Evolutionary conservation across 805 yeast genomes (phyloP), one percentile per base, ranked within the genome.

Genomic region (Yamadazyma akitaensis): DNA sequence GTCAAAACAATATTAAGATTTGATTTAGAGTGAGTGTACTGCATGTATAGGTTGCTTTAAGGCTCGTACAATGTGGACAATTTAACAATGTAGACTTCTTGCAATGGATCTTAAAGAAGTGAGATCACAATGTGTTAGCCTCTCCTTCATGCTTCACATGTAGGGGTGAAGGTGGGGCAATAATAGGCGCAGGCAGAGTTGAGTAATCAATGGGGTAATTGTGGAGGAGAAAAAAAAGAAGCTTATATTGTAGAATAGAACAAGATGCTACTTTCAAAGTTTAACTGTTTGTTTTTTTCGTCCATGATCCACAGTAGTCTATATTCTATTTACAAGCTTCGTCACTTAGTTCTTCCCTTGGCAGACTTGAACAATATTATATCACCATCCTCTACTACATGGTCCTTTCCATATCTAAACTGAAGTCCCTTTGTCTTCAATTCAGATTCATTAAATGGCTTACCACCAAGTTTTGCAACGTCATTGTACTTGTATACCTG

Each of bases 331-430:
- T 43, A 36, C 41, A 30, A 10, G 37, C 2, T 30, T 26, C 19
- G 6, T 26, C 13, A 12, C 36, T 31, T 18, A 12, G 16, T 30
- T 31, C 81, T 82, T 37, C 85, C 88, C 25, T 83, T 84, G 43
- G 81, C 82, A 2, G 90, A 84, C 61, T 85, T 85, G 66, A 90
- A 81, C 43, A 82, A 68, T 33, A 85, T 71, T 42, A 90, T 77
- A 65, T 90, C 97, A 25, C 96, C 95, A 59, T 90, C 96, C 58
- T 85, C 88, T 47, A 90, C 82, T 11, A 75, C 67, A 59, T 90
- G 88, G 49, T 81, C 82, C 64, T 87, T 90, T 38, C 97, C 96
- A 59, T 81, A 81, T 53, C 77, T 80, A 44, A 70, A 68, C 47
- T 82, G 74, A 57, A 81, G 80, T 32, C 88, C 90, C 12, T 73